Conservation (phyloP, 129 eudicot species). For the Lactuca saligna region DNA sequence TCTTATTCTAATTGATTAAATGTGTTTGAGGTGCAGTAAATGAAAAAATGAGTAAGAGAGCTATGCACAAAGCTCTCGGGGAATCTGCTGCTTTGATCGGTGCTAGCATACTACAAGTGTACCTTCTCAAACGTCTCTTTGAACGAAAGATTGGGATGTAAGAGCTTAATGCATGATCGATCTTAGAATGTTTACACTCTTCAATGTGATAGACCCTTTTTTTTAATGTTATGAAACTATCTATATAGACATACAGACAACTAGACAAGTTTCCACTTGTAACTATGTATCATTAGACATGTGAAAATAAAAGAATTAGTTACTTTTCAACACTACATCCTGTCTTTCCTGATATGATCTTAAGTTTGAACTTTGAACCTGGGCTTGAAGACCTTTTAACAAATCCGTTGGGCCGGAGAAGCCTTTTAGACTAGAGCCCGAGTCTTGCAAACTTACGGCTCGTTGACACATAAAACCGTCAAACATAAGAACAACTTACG, state of each 20-base stretch:
- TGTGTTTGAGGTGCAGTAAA: constrained; percentile 57
- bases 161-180: constrained; percentile 40
- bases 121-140: constrained; percentile 70
- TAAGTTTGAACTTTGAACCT: background rate
- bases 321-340: background rate
- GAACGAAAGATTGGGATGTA: constrained; percentile 70
- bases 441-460: background rate
- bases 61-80: constrained; percentile 68
- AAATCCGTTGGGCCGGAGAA: background rate
- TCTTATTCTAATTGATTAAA: background rate
- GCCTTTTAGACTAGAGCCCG: background rate
- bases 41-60: constrained; percentile 77
- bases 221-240: background rate
- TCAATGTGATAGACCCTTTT: background rate
- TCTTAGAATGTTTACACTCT: constrained; percentile 8
- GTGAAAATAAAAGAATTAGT: too few relatives aligned
- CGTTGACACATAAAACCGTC: constrained; percentile 8
- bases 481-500: constrained; percentile 7
- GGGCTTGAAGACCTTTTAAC: background rate
- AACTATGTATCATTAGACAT: background rate
- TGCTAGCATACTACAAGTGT: constrained; percentile 79
- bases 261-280: background rate
- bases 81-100: constrained; percentile 73
- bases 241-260: background rate
- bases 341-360: background rate